These are phyloP conservation scores for Irpex rosettiformis DNA, from an alignment of 1,284 basidiomycete genomes.

Conservation along the genomic window DNA sequence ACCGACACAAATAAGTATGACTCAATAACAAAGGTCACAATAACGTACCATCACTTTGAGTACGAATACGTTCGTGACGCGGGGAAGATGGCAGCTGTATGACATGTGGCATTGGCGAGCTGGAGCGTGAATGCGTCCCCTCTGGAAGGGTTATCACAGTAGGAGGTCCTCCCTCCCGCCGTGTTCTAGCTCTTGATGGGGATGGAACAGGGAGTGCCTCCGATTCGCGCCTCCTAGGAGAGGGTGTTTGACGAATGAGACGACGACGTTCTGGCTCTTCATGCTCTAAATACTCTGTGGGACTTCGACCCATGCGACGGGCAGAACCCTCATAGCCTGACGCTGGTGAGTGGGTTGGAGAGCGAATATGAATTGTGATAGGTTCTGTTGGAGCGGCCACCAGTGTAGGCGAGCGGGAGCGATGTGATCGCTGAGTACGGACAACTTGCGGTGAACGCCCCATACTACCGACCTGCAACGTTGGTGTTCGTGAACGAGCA, in stretches of 20 bases:
- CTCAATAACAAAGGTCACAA: background rate
- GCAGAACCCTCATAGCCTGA: conserved; percentile 3
- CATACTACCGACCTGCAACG: background rate
- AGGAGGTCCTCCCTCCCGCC: conserved; percentile 8
- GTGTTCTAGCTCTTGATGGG: conserved; percentile 7
- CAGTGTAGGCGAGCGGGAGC: conserved; percentile 5
- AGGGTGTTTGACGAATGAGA: background rate
- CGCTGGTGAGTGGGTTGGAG: background rate
- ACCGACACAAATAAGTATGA: background rate
- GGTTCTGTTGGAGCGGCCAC: background rate
- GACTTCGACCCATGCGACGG: background rate
- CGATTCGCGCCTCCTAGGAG: background rate
- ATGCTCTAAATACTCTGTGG: background rate
- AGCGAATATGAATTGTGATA: background rate
- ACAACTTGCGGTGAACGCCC: background rate
- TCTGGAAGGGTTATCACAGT: conserved; percentile 9
- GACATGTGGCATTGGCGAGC: conserved; percentile 1
- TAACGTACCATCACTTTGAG: conserved; percentile 12
- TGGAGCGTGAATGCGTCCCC: background rate
- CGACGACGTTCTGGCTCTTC: conserved; percentile 5
- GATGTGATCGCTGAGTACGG: background rate
- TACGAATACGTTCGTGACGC: background rate
- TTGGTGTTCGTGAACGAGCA: background rate
- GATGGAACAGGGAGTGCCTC: conserved; percentile 8
- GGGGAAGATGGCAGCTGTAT: conserved; percentile 4